Conservation (phyloP, 2,329 filamentous ascomycete genomes). For the Colletotrichum tanaceti region DNA sequence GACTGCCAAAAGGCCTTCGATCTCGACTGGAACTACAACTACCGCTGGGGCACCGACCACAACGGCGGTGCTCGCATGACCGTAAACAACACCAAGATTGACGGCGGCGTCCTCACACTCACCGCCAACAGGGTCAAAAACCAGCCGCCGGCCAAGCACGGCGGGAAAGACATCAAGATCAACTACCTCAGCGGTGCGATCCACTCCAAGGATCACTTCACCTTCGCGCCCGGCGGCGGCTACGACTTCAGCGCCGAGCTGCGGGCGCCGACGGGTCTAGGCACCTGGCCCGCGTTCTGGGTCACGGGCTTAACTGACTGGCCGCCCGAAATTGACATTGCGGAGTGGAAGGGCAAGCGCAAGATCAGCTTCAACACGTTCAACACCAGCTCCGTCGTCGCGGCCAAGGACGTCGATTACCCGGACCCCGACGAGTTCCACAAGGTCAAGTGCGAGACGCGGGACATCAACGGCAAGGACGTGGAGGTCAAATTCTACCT, state of each 20-base stretch:
- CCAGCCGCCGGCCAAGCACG: slow-evolving; percentile 52
- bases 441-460: slow-evolving; percentile 61
- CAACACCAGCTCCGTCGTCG: slow-evolving; percentile 60
- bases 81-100: slow-evolving; percentile 56
- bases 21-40: slow-evolving; percentile 62
- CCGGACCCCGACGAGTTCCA: slow-evolving; percentile 60
- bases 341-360: slow-evolving; percentile 70
- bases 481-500: slow-evolving; percentile 66
- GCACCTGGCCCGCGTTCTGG: slow-evolving; percentile 71
- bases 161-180: slow-evolving; percentile 56
- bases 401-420: slow-evolving; percentile 61
- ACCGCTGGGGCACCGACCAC: slow-evolving; percentile 66
- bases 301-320: slow-evolving; percentile 64
- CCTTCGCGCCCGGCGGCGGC: slow-evolving; percentile 51
- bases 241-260: slow-evolving; percentile 57
- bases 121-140: slow-evolving; percentile 59
- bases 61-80: slow-evolving; percentile 69
- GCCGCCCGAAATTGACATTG: slow-evolving; percentile 71
- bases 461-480: slow-evolving; percentile 63
- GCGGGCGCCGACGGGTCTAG: slow-evolving; percentile 53
- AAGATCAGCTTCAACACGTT: slow-evolving; percentile 68
- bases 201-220: slow-evolving; percentile 55
- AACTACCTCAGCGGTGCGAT: slow-evolving; percentile 64
- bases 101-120: slow-evolving; percentile 56
- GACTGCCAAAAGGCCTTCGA: slow-evolving; percentile 48